These are phyloP conservation scores for Verticillium albo-atrum DNA, from an alignment of 2,329 filamentous ascomycete species.

Conservation along the genomic window DNA sequence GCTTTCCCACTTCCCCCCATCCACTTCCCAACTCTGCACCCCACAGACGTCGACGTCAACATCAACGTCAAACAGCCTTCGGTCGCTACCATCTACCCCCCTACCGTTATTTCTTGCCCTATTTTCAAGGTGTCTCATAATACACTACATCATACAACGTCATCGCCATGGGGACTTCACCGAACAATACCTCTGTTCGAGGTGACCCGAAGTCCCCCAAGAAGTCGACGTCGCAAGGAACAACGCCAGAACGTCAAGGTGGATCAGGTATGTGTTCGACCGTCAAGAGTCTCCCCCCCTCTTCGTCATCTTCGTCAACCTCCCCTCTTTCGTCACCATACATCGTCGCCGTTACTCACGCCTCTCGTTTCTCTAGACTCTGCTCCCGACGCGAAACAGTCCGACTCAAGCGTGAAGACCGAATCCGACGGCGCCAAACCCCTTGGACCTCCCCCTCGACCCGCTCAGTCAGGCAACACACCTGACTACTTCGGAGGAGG, in stretches of 20 bases:
- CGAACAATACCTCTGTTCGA: constrained; percentile 31
- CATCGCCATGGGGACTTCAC: constrained; percentile 43
- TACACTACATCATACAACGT: constrained; percentile 34
- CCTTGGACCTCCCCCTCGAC: constrained; percentile 67
- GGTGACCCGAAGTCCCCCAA: constrained; percentile 46
- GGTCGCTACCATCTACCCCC: constrained; percentile 10
- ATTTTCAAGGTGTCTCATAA: constrained; percentile 13
- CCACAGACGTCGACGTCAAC: constrained; percentile 21
- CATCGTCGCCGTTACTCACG: constrained; percentile 14
- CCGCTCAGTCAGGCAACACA: constrained; percentile 49
- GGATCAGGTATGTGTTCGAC: constrained; percentile 16
- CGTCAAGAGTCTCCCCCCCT: constrained; percentile 11
- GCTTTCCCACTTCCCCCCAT: constrained; percentile 15
- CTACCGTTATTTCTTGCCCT: constrained; percentile 18
- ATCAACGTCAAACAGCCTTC: constrained; percentile 5
- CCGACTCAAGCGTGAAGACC: constrained; percentile 43
- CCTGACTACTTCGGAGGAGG: constrained; percentile 67
- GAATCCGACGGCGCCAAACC: constrained; percentile 60
- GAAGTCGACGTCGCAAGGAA: constrained; percentile 28
- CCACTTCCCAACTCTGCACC: constrained; percentile 19
- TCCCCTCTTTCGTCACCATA: not conserved
- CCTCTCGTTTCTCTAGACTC: constrained; percentile 27
- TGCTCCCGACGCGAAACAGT: constrained; percentile 43
- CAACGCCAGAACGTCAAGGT: constrained; percentile 38
- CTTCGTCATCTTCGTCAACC: constrained; percentile 5